A percentile compares a stretch with the other conserved stretches of the same genome.
Conservation (phyloP, 2,329 filamentous ascomycete species). For the Eutypa lata region DNA sequence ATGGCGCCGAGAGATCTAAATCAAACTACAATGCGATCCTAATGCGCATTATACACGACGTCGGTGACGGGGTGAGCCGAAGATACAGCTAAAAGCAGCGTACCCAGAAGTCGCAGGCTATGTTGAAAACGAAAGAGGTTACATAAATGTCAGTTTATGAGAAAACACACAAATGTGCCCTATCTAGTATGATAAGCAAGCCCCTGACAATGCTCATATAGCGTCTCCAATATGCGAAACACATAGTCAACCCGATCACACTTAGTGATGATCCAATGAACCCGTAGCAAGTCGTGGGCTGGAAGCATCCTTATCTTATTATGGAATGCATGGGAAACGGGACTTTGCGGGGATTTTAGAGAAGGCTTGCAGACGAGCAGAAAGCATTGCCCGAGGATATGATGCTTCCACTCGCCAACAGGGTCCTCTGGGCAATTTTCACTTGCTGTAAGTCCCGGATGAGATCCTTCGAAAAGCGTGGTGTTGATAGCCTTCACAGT, state of each 20-base stretch:
- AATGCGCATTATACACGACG: background rate
- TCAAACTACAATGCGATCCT: background rate
- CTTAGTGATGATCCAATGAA: background rate
- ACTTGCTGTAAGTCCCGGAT: background rate
- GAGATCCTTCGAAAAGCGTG: background rate
- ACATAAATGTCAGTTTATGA: background rate
- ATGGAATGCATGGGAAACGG: slow-evolving; percentile 1
- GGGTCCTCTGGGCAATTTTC: background rate
- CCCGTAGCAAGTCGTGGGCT: background rate
- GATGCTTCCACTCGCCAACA: background rate
- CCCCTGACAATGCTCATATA: background rate
- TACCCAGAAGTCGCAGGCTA: background rate
- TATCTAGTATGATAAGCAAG: background rate
- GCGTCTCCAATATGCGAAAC: background rate
- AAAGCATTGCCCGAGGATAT: background rate
- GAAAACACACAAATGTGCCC: background rate
- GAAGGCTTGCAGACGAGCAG: background rate
- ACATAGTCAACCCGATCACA: background rate
- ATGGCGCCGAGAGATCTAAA: background rate
- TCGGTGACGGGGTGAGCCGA: background rate
- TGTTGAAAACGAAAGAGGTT: background rate
- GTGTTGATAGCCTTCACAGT: background rate
- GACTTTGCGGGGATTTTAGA: background rate
- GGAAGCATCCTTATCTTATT: background rate
- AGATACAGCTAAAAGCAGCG: background rate